phyloP scores from a whole-genome alignment of 2,329 filamentous ascomycete species.

The Sphaerulina musiva region DNA sequence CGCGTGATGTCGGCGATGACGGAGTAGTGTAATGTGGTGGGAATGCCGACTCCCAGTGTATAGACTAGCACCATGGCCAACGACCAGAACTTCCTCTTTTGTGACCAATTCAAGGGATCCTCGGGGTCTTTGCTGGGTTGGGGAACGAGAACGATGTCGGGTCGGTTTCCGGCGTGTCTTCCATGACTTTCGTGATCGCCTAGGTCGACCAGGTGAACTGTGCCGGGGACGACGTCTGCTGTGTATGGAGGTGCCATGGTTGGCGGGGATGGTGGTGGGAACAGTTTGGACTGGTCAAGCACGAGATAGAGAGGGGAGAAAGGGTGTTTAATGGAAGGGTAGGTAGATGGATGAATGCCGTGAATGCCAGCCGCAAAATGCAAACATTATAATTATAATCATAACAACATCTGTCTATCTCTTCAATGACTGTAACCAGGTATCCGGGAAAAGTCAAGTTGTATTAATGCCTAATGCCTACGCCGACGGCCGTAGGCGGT shows the following conservation, averaged over 20 bases:
- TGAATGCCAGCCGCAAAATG: not conserved
- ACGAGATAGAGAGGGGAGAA: not conserved
- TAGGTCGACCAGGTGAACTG: conserved; percentile 17
- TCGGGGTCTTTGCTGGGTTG: conserved; percentile 22
- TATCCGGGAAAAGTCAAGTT: too few relatives aligned
- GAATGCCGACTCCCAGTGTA: conserved; percentile 32
- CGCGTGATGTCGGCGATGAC: conserved; percentile 30
- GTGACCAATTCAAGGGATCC: conserved; percentile 24
- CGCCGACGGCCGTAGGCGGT: too few relatives aligned
- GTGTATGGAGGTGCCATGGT: not conserved
- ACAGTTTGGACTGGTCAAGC: not conserved
- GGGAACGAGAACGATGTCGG: conserved; percentile 20
- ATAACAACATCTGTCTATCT: too few relatives aligned
- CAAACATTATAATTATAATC: too few relatives aligned
- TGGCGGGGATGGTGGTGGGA: not conserved
- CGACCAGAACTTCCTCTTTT: conserved; percentile 17
- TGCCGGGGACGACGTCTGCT: conserved; percentile 17
- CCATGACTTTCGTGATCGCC: not conserved
- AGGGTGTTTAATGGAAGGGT: not conserved
- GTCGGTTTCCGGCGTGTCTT: conserved; percentile 6
- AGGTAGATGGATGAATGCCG: not conserved
- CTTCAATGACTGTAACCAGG: too few relatives aligned
- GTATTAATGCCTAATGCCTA: too few relatives aligned
- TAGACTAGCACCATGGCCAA: conserved; percentile 25
- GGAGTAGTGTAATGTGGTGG: conserved; percentile 32